These are phyloP conservation scores for Amanita polypyramis DNA, from an alignment of 768 basidiomycete species.

Conservation along the genomic window DNA sequence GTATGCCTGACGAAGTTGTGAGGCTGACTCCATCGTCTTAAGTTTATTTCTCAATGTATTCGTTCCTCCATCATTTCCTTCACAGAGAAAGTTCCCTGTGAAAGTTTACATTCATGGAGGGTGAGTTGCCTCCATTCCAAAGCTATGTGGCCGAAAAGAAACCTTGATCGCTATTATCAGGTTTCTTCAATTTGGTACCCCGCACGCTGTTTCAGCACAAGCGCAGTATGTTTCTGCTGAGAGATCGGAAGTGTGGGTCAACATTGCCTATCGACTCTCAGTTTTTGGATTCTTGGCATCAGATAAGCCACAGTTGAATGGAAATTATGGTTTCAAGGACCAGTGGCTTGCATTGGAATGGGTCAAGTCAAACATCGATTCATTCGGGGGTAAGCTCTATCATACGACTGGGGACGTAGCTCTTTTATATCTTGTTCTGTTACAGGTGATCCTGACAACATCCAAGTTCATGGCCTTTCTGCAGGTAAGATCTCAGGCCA, in stretches of 20 bases:
- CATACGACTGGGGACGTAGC: not conserved
- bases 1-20: not conserved
- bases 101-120: constrained; percentile 74
- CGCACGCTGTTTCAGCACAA: constrained; percentile 48
- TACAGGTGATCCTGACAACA: constrained; percentile 47
- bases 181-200: constrained; percentile 72
- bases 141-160: not conserved
- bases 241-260: constrained; percentile 62
- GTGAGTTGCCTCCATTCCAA: constrained; percentile 22
- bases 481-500: constrained; percentile 33
- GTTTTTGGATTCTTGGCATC: constrained; percentile 70
- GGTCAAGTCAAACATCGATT: constrained; percentile 55
- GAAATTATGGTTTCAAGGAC: constrained; percentile 82
- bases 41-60: constrained; percentile 62
- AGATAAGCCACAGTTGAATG: constrained; percentile 47
- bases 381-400: constrained; percentile 49
- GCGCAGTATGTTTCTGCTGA: constrained; percentile 59
- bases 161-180: constrained; percentile 20
- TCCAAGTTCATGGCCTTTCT: constrained; percentile 61
- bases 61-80: constrained; percentile 41
- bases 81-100: constrained; percentile 42
- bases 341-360: constrained; percentile 72
- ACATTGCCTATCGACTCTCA: constrained; percentile 68
- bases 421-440: not conserved
- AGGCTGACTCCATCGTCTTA: not conserved